A percentile compares a stretch with the other conserved stretches of the same genome.
Evolutionary conservation across 2,329 filamentous ascomycete species (phyloP).

Genomic region (Pseudonectria foliicola): DNA sequence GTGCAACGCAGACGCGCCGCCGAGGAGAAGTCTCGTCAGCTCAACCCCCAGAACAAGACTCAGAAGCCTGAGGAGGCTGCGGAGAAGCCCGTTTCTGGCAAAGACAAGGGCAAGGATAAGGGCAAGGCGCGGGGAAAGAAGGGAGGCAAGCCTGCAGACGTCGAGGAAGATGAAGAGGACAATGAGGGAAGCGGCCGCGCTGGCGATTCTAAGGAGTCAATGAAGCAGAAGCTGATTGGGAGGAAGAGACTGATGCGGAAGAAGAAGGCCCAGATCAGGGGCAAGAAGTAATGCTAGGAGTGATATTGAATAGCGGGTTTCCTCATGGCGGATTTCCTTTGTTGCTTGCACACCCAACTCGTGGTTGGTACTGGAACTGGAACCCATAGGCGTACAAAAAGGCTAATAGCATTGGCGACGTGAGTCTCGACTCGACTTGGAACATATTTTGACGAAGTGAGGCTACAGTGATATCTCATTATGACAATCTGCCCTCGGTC

Average conservation of each 20-base stretch:
- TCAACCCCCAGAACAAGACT: constrained; percentile 15
- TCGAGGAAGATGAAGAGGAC: constrained; percentile 1
- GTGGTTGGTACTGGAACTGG: no score
- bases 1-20: constrained; percentile 60
- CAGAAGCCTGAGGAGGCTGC: constrained; percentile 8
- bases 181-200: constrained; percentile 25
- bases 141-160: constrained; percentile 7
- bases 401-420: not conserved
- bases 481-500: not conserved
- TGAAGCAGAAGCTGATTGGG: constrained; percentile 71
- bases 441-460: constrained; percentile 2
- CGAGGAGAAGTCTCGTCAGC: constrained; percentile 29
- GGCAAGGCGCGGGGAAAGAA: constrained; percentile 8
- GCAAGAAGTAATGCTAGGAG: constrained; percentile 18
- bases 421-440: constrained; percentile 5
- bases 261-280: constrained; percentile 46
- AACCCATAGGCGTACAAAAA: no score
- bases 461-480: not conserved
- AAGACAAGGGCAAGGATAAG: constrained; percentile 23
- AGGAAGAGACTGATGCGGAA: constrained; percentile 76
- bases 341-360: no score
- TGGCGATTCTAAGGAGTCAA: constrained; percentile 29
- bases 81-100: constrained; percentile 2
- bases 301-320: no score
- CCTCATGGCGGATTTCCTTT: no score